phyloP scores from a whole-genome alignment of 2,329 filamentous ascomycete genomes.

The Fusarium nisikadoi region DNA sequence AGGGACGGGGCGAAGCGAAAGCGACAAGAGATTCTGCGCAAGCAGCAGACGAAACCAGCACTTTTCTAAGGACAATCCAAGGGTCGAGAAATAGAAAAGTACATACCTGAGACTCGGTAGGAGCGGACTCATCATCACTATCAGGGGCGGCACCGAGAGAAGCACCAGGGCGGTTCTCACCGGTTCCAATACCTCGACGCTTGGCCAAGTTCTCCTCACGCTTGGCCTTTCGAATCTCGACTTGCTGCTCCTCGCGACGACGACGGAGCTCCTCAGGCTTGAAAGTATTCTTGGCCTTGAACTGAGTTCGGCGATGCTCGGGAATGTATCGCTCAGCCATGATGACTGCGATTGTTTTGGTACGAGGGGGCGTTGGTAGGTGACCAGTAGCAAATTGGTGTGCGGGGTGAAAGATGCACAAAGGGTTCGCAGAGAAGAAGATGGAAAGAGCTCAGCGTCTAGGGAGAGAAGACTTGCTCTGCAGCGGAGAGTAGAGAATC shows the following conservation, averaged over 20 bases:
- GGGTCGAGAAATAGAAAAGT: slow-evolving; percentile 23
- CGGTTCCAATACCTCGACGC: slow-evolving; percentile 89
- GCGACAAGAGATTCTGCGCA: slow-evolving; percentile 16
- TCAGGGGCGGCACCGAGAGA: slow-evolving; percentile 89
- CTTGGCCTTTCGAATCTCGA: slow-evolving; percentile 98
- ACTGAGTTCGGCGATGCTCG: slow-evolving; percentile 98
- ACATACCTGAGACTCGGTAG: slow-evolving; percentile 93
- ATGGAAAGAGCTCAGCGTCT: slow-evolving; percentile 29
- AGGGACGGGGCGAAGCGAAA: slow-evolving; percentile 31
- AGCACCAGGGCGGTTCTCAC: slow-evolving; percentile 82
- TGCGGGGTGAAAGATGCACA: slow-evolving; percentile 43
- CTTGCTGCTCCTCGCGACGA: slow-evolving; percentile 98
- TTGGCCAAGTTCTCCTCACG: slow-evolving; percentile 99
- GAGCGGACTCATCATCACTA: slow-evolving; percentile 95
- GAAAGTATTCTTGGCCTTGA: slow-evolving; percentile 99
- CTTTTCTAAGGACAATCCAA: slow-evolving; percentile 5
- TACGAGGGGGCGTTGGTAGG: slow-evolving; percentile 39
- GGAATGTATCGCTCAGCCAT: slow-evolving; percentile 99
- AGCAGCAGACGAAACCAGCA: not conserved
- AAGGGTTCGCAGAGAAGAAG: slow-evolving; percentile 26
- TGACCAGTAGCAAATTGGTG: slow-evolving; percentile 44
- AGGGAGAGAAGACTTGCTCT: slow-evolving; percentile 14
- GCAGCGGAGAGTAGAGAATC: slow-evolving; percentile 8
- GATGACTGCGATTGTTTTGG: slow-evolving; percentile 56
- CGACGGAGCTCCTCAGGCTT: slow-evolving; percentile 98